Evolutionary conservation across 257 asterid genomes (phyloP).

Genomic region (Lithospermum erythrorhizon): DNA sequence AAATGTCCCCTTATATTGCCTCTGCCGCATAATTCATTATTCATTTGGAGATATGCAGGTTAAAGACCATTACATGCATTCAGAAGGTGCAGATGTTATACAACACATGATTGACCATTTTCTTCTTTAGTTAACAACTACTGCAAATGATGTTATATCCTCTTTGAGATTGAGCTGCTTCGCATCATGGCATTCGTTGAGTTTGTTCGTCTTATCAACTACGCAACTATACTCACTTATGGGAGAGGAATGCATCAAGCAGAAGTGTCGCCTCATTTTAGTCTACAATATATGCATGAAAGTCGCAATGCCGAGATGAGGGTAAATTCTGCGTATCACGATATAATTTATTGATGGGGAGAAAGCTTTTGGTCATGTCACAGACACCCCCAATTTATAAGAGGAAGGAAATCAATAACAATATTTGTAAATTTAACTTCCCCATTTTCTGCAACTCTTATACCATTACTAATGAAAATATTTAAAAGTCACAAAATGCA

Average conservation of each 20-base stretch:
- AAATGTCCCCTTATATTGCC: background rate
- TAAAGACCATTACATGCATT: slow-evolving; percentile 54
- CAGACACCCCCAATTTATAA: background rate
- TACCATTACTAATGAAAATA: too few species aligned
- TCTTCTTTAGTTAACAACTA: slow-evolving; percentile 26
- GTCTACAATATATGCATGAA: background rate
- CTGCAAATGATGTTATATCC: background rate
- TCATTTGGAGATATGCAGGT: slow-evolving; percentile 37
- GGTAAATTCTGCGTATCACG: too few species aligned
- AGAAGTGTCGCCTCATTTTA: background rate
- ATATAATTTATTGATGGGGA: too few species aligned
- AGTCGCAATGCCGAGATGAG: too few species aligned
- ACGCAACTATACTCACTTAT: background rate
- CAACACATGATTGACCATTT: slow-evolving; percentile 92
- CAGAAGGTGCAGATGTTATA: slow-evolving; percentile 87
- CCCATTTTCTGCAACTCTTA: too few species aligned
- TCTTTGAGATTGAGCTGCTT: background rate
- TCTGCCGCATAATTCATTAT: background rate
- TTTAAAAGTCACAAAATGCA: too few species aligned
- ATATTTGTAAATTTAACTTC: too few species aligned
- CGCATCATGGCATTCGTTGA: background rate
- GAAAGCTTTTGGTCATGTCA: background rate
- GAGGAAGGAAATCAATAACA: background rate
- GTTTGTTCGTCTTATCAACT: background rate
- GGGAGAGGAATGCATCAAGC: too few species aligned